phyloP scores from a whole-genome alignment of 805 yeast species.

The Yamadazyma scolyti region DNA sequence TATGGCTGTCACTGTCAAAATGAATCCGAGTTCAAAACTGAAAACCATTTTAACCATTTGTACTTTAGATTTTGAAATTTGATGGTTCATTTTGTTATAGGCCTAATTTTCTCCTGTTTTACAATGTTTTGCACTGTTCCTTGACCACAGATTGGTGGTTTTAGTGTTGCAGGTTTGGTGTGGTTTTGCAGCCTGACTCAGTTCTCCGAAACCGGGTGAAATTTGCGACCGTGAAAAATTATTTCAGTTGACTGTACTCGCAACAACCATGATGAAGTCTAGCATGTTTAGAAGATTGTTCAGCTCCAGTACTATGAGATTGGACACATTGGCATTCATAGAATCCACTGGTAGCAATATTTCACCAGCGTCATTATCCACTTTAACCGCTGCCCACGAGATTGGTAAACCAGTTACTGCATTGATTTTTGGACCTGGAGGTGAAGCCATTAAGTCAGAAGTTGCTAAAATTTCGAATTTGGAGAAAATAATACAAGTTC shows the following conservation, averaged over 20 bases:
- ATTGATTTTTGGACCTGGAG: slow-evolving; percentile 64
- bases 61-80: too few relatives aligned
- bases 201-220: not conserved
- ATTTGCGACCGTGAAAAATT: too few relatives aligned
- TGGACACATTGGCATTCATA: slow-evolving; percentile 66
- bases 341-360: slow-evolving; percentile 58
- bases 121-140: too few relatives aligned
- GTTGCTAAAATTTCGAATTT: slow-evolving; percentile 54
- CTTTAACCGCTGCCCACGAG: slow-evolving; percentile 73
- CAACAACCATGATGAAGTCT: slow-evolving; percentile 2
- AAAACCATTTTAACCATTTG: too few relatives aligned
- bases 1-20: too few relatives aligned
- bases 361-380: slow-evolving; percentile 65
- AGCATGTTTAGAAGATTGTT: slow-evolving; percentile 38
- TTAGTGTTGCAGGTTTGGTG: too few relatives aligned
- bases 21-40: too few relatives aligned
- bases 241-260: not conserved
- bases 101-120: too few relatives aligned
- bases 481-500: slow-evolving; percentile 54
- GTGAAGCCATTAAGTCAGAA: slow-evolving; percentile 40
- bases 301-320: slow-evolving; percentile 28
- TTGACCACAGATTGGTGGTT: too few relatives aligned
- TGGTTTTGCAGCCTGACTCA: too few relatives aligned
- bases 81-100: too few relatives aligned
- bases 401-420: slow-evolving; percentile 82